Evolutionary conservation across 495 filamentous ascomycete genomes (phyloP).

Genomic region (Cudoniella acicularis): DNA sequence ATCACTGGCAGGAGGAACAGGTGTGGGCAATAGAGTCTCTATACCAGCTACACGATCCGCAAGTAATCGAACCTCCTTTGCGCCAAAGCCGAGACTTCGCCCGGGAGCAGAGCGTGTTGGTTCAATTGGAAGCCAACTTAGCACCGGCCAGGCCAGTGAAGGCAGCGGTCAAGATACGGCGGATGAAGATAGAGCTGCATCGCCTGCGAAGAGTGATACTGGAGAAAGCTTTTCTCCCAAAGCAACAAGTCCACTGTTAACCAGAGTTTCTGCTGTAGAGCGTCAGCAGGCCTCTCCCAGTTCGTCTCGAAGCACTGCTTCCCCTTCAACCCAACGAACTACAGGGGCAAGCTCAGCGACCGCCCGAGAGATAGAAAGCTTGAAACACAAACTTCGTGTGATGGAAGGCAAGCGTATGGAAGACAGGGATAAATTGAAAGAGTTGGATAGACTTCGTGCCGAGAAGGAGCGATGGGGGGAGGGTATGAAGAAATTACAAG

Average conservation of each 20-base stretch:
- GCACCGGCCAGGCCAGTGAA: conserved; percentile 29
- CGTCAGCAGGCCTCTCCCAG: conserved; percentile 36
- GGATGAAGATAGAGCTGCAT: conserved; percentile 28
- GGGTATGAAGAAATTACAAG: conserved; percentile 88
- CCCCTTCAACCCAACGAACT: conserved; percentile 26
- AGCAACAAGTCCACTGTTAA: conserved; percentile 42
- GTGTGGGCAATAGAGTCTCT: conserved; percentile 10
- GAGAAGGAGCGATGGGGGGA: conserved; percentile 83
- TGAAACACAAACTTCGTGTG: conserved; percentile 73
- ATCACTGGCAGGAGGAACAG: conserved; percentile 21
- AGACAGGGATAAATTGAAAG: conserved; percentile 83
- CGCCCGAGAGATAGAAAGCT: conserved; percentile 68
- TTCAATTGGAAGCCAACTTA: conserved; percentile 33
- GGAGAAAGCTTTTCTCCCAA: conserved; percentile 40
- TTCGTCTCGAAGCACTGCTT: conserved; percentile 27
- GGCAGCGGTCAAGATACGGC: conserved; percentile 29
- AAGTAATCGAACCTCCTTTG: conserved; percentile 32
- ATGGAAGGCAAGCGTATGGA: conserved; percentile 80
- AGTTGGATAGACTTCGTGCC: conserved; percentile 67
- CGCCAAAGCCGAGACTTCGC: conserved; percentile 30
- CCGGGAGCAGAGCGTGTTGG: conserved; percentile 33
- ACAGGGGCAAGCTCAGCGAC: conserved; percentile 35
- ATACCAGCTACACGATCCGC: conserved; percentile 29
- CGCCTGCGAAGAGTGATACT: conserved; percentile 23
- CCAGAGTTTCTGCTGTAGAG: conserved; percentile 41